A percentile compares a stretch with the other conserved stretches of the same genome.
These are phyloP conservation scores for Thermothielavioides terrestris DNA, from an alignment of 495 filamentous ascomycete species.

Conservation along the genomic window DNA sequence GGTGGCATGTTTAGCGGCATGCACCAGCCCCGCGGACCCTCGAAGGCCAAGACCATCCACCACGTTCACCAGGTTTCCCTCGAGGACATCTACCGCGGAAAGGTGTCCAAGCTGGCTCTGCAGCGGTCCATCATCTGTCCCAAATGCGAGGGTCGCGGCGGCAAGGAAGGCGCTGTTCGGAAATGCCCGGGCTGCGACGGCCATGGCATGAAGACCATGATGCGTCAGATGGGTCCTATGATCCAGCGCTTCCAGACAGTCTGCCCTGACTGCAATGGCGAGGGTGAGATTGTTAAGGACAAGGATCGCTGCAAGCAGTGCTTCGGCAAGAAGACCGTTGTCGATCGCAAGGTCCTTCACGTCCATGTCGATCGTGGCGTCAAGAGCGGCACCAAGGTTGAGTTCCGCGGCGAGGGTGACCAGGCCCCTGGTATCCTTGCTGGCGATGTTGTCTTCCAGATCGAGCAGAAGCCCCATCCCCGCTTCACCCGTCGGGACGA, in stretches of 20 bases:
- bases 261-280: constrained; percentile 94
- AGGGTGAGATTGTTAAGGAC: constrained; percentile 91
- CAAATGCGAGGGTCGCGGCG: constrained; percentile 90
- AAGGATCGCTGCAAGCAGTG: constrained; percentile 95
- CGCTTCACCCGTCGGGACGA: constrained; percentile 95
- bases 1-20: constrained; percentile 81
- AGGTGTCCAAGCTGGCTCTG: constrained; percentile 92
- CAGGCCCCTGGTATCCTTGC: constrained; percentile 87
- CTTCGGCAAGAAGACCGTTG: constrained; percentile 90
- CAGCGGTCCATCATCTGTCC: constrained; percentile 97
- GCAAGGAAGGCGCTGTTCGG: constrained; percentile 93
- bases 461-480: constrained; percentile 93
- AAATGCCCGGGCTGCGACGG: constrained; percentile 86
- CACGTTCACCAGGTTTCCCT: constrained; percentile 97
- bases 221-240: constrained; percentile 99
- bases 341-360: constrained; percentile 96
- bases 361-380: constrained; percentile 96
- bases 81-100: constrained; percentile 96
- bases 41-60: constrained; percentile 92
- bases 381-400: constrained; percentile 85
- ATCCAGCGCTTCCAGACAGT: constrained; percentile 99
- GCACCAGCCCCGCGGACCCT: constrained; percentile 64
- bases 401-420: constrained; percentile 94
- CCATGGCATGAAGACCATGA: constrained; percentile 98
- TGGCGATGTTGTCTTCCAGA: constrained; percentile 94